Base-by-base conservation (phyloP, 805 yeast genomes). In the Pichia cephalocereana region DNA sequence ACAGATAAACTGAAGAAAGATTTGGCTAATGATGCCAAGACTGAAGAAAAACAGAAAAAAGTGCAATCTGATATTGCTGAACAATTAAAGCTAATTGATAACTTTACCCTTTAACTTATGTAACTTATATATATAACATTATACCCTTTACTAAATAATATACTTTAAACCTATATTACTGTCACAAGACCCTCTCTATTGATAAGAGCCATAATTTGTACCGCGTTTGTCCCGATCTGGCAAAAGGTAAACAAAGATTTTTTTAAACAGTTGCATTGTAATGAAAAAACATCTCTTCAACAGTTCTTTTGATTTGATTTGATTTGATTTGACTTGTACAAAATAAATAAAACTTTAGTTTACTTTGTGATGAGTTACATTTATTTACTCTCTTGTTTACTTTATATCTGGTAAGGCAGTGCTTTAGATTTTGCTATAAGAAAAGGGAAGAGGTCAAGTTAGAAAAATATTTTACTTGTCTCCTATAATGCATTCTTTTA, bases 11-110 rank as follows among this genome's bases (percentile, higher is more conserved):
- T 70, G 51, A 54, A 59, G 47, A 56, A 59, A 42, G 79, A 76
- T 51, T 60, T 60, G 38, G 58, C 65, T 45, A 60, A 54, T 8
- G 38, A 52, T 8, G 45, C 48, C 34, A 44, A 51, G 15, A 46
- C 43, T 4, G 56, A 59, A 43, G 58, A 57, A 28, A 51, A 56
- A 42, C 60, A 64, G 31, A 64, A 66, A 52, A 51, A 60, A 50
- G 66, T 69, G 6, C 71, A 72, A n/a, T 56, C 59, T 38, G 79
- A 74, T 45, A 52, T 77, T 34, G 62, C 68, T 17, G 60, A 60
- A 43, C 81, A 77, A 57, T 53, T 77, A 50, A 79, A 76, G 48
- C 51, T 75, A 54, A 64, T 77, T 19, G 69, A 72, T 18, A 77
- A 70, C 6, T 68, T 76, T 62, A 71, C 59, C 30, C 57, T 70